These are phyloP conservation scores for Leccinum barrowsii DNA, from an alignment of 768 basidiomycete species.

Conservation along the genomic window DNA sequence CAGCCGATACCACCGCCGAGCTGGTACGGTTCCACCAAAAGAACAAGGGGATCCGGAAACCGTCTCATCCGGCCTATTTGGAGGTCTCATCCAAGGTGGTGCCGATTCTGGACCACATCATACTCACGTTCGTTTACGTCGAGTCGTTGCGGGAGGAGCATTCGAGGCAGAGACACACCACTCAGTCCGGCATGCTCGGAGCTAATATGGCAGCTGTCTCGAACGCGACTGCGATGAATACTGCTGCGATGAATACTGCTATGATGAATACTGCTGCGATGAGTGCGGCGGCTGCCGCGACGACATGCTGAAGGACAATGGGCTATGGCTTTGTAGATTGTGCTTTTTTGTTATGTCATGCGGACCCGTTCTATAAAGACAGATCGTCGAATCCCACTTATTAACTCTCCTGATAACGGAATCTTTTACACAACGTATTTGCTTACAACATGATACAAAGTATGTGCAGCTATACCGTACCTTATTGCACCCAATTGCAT, in stretches of 20 bases:
- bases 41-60: constrained; percentile 19
- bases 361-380: neutral
- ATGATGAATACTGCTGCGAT: no score
- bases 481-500: neutral
- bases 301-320: neutral
- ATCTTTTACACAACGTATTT: neutral
- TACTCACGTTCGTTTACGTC: constrained; percentile 25
- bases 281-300: neutral
- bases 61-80: constrained; percentile 22
- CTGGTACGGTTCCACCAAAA: constrained; percentile 26
- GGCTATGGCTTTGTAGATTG: neutral
- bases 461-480: neutral
- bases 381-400: neutral
- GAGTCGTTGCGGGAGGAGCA: constrained; percentile 18
- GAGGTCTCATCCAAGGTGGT: constrained; percentile 14
- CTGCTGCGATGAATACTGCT: no score
- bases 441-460: neutral
- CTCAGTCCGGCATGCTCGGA: neutral
- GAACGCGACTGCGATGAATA: no score
- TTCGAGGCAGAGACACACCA: neutral
- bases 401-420: neutral
- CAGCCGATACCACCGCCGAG: constrained; percentile 6
- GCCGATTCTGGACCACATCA: constrained; percentile 24
- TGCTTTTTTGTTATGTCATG: neutral
- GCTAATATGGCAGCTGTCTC: neutral